phyloP scores from a whole-genome alignment of 2,329 filamentous ascomycete species.

The Kalaharituber pfeilii region DNA sequence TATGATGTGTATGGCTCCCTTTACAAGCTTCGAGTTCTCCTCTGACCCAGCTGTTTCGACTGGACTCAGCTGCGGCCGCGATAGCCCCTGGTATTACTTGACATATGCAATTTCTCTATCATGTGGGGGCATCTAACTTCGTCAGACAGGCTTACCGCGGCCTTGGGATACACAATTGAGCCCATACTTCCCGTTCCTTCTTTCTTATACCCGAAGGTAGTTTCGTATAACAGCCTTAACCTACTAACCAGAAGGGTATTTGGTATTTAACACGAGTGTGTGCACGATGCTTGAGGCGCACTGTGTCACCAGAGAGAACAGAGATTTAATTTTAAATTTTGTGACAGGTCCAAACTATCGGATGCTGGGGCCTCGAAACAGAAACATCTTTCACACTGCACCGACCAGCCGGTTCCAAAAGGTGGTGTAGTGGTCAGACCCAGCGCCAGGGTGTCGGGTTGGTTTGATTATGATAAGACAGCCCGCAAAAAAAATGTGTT shows the following conservation, averaged over 20 bases:
- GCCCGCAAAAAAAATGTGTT: background rate
- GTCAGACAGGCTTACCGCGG: background rate
- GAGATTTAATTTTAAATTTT: background rate
- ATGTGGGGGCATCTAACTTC: background rate
- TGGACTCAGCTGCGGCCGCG: background rate
- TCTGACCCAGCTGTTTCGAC: background rate
- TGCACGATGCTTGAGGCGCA: background rate
- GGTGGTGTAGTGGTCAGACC: background rate
- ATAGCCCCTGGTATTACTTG: background rate
- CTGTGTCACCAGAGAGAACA: background rate
- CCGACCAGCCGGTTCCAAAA: background rate
- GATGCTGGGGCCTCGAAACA: background rate
- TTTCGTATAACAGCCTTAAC: no score
- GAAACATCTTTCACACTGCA: background rate
- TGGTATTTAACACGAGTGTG: background rate
- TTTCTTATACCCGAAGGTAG: background rate
- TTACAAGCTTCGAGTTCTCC: no score
- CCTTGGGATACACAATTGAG: background rate
- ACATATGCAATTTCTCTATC: background rate
- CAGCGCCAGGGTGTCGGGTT: conserved; percentile 1
- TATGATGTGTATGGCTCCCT: no score
- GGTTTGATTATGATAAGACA: background rate
- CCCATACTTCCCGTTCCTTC: background rate
- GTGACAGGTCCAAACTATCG: background rate
- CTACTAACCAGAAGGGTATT: no score